Evolutionary conservation across 352 stramenopile genomes (phyloP).

Genomic region (Pythium biforme): DNA sequence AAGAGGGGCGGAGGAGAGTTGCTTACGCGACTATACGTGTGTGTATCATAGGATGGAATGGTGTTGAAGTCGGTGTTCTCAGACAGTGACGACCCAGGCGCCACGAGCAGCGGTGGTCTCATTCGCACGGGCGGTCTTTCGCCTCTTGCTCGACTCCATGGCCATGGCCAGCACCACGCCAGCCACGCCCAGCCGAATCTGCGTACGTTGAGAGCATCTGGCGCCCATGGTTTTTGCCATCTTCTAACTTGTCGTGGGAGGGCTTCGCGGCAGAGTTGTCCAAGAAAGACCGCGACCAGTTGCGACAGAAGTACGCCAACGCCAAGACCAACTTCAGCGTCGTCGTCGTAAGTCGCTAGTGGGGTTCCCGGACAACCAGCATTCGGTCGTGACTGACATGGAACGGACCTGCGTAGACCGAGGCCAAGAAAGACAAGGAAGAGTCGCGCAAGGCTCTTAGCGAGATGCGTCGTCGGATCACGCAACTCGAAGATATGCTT

Average conservation of each 20-base stretch:
- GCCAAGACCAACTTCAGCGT: conserved; percentile 77
- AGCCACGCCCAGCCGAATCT: conserved; percentile 6
- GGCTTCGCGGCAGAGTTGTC: conserved; percentile 37
- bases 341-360: conserved; percentile 56
- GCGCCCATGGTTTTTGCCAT: not conserved
- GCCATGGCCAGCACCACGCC: conserved; percentile 3
- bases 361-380: too few relatives aligned
- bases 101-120: not conserved
- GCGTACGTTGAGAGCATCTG: not conserved
- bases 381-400: not conserved
- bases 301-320: conserved; percentile 78
- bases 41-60: conserved; percentile 50
- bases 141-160: conserved; percentile 4
- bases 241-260: too few relatives aligned
- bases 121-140: conserved; percentile 22
- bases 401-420: conserved; percentile 32
- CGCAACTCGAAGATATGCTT: conserved; percentile 45
- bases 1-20: too few relatives aligned
- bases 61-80: conserved; percentile 64
- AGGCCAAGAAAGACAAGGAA: conserved; percentile 76
- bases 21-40: too few relatives aligned
- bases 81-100: conserved; percentile 17
- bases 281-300: conserved; percentile 59
- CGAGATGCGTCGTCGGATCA: conserved; percentile 53
- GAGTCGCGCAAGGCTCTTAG: conserved; percentile 48